Evolutionary conservation across 768 basidiomycete species (phyloP), one percentile per base, ranked within the genome.

Genomic region (Leccinellum rugosiceps): DNA sequence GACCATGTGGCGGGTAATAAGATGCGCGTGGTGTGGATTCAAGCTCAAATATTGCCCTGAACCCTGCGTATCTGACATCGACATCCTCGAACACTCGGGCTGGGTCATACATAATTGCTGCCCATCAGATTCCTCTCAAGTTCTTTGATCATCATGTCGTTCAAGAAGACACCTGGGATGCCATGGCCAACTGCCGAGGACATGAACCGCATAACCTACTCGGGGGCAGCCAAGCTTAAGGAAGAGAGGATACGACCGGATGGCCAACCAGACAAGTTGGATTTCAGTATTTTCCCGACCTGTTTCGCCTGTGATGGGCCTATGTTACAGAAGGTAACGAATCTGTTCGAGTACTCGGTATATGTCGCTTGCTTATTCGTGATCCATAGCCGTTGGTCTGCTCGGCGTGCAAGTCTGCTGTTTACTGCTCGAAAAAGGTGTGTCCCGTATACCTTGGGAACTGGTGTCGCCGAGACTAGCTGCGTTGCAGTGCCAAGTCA

Each of bases 401-500:
- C 55, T 65, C 65, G 10, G 67, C 61, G 47, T 72, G 72, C 34
- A 71, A 46, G 52, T 67, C 71, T 8, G 58, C 62, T 15, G n/a
- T 72, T 32, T 72, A 72, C 38, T 72, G 72, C 56, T 69, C 71
- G 34, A 72, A 58, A 57, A 65, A 64, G 52, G 71, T 63, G 35
- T 15, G 58, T 58, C 31, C 28, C 4, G 10, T 10, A 34, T 53
- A 43, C 7, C 32, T 26, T 31, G 32, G 17, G 31, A 17, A 32
- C 26, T 9, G 15, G 9, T 55, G 50, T 43, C 58, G 44, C 60
- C 53, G 34, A 59, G 44, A 41, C 1, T 28, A 51, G 11, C 14
- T 48, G 25, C 58, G 35, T 21, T 47, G 11, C 46, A 75, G 74
- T 76, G 74, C 57, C 75, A 76, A 58, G 55, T 63, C n/a, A 63